Base-by-base conservation (phyloP, 768 basidiomycete species). In the Lactarius psammicola region DNA sequence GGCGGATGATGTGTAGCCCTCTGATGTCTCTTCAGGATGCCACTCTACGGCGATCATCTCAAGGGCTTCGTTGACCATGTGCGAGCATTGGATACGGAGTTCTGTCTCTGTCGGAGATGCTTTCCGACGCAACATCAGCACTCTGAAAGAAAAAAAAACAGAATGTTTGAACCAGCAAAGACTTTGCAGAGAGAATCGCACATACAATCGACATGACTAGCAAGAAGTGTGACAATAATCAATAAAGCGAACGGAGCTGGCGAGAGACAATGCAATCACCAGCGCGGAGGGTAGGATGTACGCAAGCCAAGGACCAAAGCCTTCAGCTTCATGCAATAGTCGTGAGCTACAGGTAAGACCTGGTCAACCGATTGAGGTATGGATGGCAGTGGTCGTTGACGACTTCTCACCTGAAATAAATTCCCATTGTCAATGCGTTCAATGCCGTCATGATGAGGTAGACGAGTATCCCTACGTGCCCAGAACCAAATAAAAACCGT, bases 101-200 rank as follows among this genome's bases (percentile, higher is more conserved):
- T 66, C 59, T 40, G 64, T 58, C 31, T 65, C 67, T 38, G 67
- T 69, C 31, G 63, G 69, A n/a, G 3, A 9, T 17, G 26, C 63
- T 51, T 59, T 69, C 42, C 67, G 59, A 20, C 67, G 66, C 51
- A 70, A 67, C 58, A 65, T 31, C 20, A 70, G 56, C 56, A 70
- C 63, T 18, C 69, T 70, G 33, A 34, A 8, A 8, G 9, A 55
- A n/a, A 30, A 60, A 23, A 20, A 40, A 11, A 59, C 18, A 20
- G 11, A 34, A 38, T 20, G 51, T 44, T 33, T 51, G 26, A 62
- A 61, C 30, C 11, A 18, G 49, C 17, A n/a, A n/a, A 40, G 28
- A 3, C 5, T 26, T 11, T 30, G 28, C 26, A 36, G 4, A n/a
- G 34, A 55, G 56, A 44, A 2, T 20, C 4, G 28, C n/a, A 44